Evolutionary conservation across 495 filamentous ascomycete species (phyloP).

Genomic region (Penicillium manginii): DNA sequence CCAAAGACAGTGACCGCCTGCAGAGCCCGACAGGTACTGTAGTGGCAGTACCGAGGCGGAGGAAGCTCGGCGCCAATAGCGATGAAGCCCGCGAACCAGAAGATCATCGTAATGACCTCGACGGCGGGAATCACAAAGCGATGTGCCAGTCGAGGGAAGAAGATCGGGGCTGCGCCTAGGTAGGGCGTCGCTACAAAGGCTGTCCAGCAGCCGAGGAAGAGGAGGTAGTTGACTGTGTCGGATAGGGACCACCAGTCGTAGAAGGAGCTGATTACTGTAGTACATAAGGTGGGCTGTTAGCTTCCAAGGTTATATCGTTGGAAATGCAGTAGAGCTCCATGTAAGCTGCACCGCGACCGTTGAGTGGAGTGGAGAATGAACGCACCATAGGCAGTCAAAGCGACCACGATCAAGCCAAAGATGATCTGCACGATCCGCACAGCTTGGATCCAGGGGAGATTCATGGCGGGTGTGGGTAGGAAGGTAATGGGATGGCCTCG

Average conservation of each 20-base stretch:
- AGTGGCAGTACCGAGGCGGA: constrained; percentile 47
- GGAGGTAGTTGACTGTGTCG: constrained; percentile 65
- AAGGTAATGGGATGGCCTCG: not conserved
- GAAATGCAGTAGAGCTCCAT: not conserved
- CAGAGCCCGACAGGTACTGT: constrained; percentile 49
- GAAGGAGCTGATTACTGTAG: constrained; percentile 34
- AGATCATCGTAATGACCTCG: constrained; percentile 75
- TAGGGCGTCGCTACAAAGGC: constrained; percentile 66
- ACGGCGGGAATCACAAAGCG: constrained; percentile 65
- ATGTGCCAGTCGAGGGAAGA: constrained; percentile 60
- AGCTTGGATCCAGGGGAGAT: constrained; percentile 56
- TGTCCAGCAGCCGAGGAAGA: constrained; percentile 76
- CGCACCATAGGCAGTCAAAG: constrained; percentile 70
- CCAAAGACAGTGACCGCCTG: constrained; percentile 59
- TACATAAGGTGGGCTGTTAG: not conserved
- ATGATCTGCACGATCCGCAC: constrained; percentile 66
- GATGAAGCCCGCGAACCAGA: constrained; percentile 87
- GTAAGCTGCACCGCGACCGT: not conserved
- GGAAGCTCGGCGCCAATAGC: constrained; percentile 67
- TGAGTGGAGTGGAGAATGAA: not conserved
- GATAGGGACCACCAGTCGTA: constrained; percentile 34
- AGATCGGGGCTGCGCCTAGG: constrained; percentile 64
- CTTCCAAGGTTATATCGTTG: constrained; percentile 14
- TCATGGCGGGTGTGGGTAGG: constrained; percentile 26
- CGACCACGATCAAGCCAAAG: constrained; percentile 72